A percentile compares a stretch with the other conserved stretches of the same genome.
Evolutionary conservation across 495 filamentous ascomycete genomes (phyloP).

Genomic region (Daldinia caldariorum): DNA sequence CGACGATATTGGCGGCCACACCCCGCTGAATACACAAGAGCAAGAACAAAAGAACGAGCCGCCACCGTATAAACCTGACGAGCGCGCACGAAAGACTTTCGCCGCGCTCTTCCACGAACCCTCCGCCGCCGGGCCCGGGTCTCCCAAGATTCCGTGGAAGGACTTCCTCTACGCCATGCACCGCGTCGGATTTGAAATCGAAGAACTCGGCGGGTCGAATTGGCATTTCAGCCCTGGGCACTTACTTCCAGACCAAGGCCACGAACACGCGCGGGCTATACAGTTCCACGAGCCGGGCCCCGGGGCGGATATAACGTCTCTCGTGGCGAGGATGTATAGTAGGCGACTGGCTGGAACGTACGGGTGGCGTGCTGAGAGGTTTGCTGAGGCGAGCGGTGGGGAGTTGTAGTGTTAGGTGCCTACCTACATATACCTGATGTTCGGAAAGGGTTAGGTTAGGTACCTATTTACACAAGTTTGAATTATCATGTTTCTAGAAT

Average conservation of each 20-base stretch:
- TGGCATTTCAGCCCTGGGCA: not conserved
- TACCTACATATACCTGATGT: no score
- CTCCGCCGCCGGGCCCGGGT: not conserved
- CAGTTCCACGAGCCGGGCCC: not conserved
- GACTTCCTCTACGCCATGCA: constrained; percentile 5
- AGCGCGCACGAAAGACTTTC: not conserved
- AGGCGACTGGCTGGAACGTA: not conserved
- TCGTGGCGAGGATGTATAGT: not conserved
- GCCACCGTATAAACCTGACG: not conserved
- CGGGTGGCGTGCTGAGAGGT: not conserved
- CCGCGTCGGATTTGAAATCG: not conserved
- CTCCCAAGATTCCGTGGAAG: not conserved
- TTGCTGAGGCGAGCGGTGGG: not conserved
- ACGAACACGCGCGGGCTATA: not conserved
- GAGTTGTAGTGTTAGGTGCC: not conserved
- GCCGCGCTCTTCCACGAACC: not conserved
- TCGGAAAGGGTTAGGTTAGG: not conserved
- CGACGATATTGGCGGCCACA: no score
- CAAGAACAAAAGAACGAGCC: not conserved
- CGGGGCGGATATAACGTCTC: not conserved
- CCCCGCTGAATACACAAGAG: not conserved
- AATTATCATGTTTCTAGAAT: not conserved
- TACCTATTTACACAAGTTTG: not conserved
- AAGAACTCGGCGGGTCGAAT: not conserved
- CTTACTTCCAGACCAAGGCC: not conserved